Base-by-base conservation (phyloP, 192 early-diverging fungal species). In the Haplosporangium gracile region DNA sequence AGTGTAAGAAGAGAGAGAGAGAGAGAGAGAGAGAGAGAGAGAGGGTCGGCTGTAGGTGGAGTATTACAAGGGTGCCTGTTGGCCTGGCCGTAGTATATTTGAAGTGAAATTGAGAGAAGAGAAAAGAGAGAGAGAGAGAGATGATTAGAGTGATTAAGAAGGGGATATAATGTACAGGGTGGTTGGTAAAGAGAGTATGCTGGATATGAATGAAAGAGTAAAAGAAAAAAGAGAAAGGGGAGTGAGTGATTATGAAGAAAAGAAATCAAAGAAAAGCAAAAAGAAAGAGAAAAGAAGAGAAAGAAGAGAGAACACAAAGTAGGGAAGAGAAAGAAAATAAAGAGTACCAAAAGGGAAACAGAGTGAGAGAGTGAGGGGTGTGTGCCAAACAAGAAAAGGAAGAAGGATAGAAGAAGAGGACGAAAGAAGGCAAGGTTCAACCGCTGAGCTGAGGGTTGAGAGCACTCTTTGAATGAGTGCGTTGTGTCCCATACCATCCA, bases 391-490 rank as follows among this genome's bases (percentile, higher is more conserved):
- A 45, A 57, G 8, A 34, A 36, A 47, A n/a, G 45, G 34, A n/a
- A 68, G 29, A 24, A 68, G 32, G 11, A 4, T 29, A 68, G n/a
- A 68, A n/a, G 38, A 20, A 40, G 11, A 29, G 20, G 20, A 6
- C 29, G 42, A 32, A 74, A 49, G 29, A 51, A 32, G 60, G 32
- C 38, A 77, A 75, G 49, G 51, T 47, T 75, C 45, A 34, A 75
- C 45, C 45, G 72, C 45, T 53, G 73, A 75, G 32, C 29, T 65
- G 60, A 65, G 60, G 60, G 60, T 65, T 65, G 60, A 65, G 60
- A 65, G 60, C 60, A 65, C 29, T 60, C 11, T 65, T 29, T 32
- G 10, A 26, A 24, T 55, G n/a, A 26, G 57, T 60, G n/a, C 20
- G 18, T 60, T 60, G 57, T 32, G 29, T 7, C 22, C 55, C 60